Percentiles rank a stretch among this genome's conserved stretches.
Conservation (phyloP, 2,329 filamentous ascomycete genomes). For the Sclerotinia sclerotiorum region DNA sequence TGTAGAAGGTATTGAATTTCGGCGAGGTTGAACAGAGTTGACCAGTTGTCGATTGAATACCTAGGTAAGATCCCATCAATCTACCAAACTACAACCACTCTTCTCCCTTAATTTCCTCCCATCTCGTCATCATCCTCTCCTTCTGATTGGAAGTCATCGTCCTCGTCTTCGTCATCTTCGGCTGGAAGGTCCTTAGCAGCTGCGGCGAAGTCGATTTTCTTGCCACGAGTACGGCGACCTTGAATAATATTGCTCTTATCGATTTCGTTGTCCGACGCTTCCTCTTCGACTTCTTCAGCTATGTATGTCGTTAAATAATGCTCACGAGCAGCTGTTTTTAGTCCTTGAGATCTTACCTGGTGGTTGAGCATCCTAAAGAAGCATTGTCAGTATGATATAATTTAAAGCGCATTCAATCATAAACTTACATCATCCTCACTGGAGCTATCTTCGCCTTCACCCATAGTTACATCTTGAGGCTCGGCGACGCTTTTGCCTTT, state of each 20-base stretch:
- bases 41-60: constrained; percentile 25
- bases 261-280: constrained; percentile 86
- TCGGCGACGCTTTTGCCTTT: constrained; percentile 73
- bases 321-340: neutral
- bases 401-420: neutral
- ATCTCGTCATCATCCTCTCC: constrained; percentile 68
- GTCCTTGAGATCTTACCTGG: constrained; percentile 34
- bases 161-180: constrained; percentile 77
- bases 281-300: constrained; percentile 69
- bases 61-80: constrained; percentile 25
- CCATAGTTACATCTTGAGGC: constrained; percentile 63
- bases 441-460: constrained; percentile 57
- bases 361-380: constrained; percentile 28
- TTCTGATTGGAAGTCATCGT: constrained; percentile 64
- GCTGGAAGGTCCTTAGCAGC: constrained; percentile 75
- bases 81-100: constrained; percentile 19
- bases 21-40: constrained; percentile 24
- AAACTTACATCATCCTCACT: constrained; percentile 65
- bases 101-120: constrained; percentile 50
- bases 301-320: constrained; percentile 24
- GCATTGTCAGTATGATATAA: constrained; percentile 23
- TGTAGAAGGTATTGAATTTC: constrained; percentile 26
- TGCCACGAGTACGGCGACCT: constrained; percentile 83
- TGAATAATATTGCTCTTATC: constrained; percentile 83
- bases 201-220: constrained; percentile 90